Conservation (phyloP, 176 grass and related monocot genomes). For the Rhynchospora breviuscula region DNA sequence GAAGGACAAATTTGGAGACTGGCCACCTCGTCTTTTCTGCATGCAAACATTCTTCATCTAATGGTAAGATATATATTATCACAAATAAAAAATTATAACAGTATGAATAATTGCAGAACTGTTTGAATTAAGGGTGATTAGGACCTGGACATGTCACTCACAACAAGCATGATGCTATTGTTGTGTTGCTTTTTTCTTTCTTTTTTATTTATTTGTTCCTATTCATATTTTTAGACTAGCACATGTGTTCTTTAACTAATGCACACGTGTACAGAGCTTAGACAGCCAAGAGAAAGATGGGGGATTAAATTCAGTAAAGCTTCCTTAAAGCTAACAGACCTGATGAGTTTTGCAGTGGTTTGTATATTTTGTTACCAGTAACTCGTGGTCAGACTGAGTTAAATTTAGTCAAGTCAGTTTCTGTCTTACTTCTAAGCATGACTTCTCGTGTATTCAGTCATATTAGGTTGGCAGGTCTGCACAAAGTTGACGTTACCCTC, state of each 20-base stretch:
- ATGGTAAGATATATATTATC: constrained; percentile 29
- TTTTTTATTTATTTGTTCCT: too few relatives aligned
- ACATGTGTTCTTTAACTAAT: neutral
- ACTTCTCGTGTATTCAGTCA: neutral
- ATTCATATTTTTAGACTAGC: neutral
- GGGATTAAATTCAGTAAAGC: neutral
- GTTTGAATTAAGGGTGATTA: neutral
- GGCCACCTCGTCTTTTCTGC: constrained; percentile 72
- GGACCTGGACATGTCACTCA: neutral
- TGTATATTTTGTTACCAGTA: neutral
- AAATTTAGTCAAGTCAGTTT: neutral
- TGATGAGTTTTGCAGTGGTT: neutral
- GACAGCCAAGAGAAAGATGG: neutral
- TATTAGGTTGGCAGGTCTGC: neutral
- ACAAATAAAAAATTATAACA: neutral
- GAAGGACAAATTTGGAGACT: constrained; percentile 85
- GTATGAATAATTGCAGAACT: neutral
- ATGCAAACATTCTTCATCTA: constrained; percentile 77
- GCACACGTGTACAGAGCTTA: neutral
- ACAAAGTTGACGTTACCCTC: neutral
- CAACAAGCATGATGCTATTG: neutral
- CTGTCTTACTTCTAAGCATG: neutral
- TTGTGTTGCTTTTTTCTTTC: neutral
- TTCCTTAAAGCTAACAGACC: neutral
- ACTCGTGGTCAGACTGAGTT: neutral